Conservation (phyloP, 2,329 filamentous ascomycete genomes). For the Hypoxylon sp. region DNA sequence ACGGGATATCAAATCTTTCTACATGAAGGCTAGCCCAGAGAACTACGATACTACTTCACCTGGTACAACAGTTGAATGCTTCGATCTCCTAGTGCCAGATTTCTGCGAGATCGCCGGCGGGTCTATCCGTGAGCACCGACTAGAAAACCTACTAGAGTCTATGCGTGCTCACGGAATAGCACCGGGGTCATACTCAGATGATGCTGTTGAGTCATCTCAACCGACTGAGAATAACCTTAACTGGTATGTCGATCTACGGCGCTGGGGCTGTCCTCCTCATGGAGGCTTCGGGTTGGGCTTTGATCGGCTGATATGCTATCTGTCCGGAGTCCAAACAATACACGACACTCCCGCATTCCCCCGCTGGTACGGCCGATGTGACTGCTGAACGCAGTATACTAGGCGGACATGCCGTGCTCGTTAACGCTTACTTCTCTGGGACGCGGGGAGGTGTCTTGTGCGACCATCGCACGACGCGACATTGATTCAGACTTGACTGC, state of each 20-base stretch:
- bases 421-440: slow-evolving; percentile 58
- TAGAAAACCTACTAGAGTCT: slow-evolving; percentile 73
- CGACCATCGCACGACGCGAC: slow-evolving; percentile 48
- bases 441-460: slow-evolving; percentile 49
- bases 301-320: slow-evolving; percentile 86
- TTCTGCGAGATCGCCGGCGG: slow-evolving; percentile 90
- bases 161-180: slow-evolving; percentile 78
- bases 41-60: slow-evolving; percentile 29
- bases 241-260: slow-evolving; percentile 91
- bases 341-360: slow-evolving; percentile 90
- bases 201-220: slow-evolving; percentile 47
- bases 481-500: slow-evolving; percentile 43
- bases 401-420: slow-evolving; percentile 52
- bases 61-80: slow-evolving; percentile 81
- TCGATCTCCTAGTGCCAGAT: slow-evolving; percentile 88
- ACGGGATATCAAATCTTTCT: slow-evolving; percentile 91
- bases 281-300: slow-evolving; percentile 93
- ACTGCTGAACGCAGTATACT: slow-evolving; percentile 60
- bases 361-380: slow-evolving; percentile 75
- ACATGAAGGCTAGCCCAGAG: slow-evolving; percentile 67
- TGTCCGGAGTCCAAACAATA: slow-evolving; percentile 84
- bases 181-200: slow-evolving; percentile 48
- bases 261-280: slow-evolving; percentile 92
- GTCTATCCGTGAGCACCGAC: slow-evolving; percentile 87
- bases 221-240: slow-evolving; percentile 63